Evolutionary conservation across 2,329 filamentous ascomycete species (phyloP), one percentile per base, ranked within the genome.

Genomic region (Xylariaceae sp.): DNA sequence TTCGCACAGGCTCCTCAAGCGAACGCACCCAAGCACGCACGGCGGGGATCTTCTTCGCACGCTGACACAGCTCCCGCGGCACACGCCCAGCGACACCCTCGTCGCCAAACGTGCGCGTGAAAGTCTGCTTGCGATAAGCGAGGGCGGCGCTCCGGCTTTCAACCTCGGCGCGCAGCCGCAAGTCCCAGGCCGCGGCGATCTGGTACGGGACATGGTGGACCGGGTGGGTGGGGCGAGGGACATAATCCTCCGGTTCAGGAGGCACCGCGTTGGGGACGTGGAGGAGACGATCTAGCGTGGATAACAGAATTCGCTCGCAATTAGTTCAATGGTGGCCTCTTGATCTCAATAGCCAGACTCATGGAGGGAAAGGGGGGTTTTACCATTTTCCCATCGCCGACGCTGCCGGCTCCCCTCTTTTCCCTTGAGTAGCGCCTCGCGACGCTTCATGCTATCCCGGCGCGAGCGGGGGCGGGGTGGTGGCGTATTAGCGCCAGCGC

Each of bases 311-410:
- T 9, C 34, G 19, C 19, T 50, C 45, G 11, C 11, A 19, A 43
- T 57, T 50, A 54, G 51, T 27, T 29, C 7, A 32, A 37, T 19
- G 31, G 12, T 12, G 3, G 31, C 30, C 19, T 19, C 19, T 19
- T 19, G 19, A 19, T 19, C 19, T 31, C 39, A 11, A 5, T 34
- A 26, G 39, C 11, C 12, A 12, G 4, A 6, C 29, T 4, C 40
- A 40, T 19, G 34, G 48, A 49, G 52, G 47, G 40, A 66, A 73
- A 61, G 31, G 30, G n/a, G 31, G 3, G 7, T 9, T 32, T 54
- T 79, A 95, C 90, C 89, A 71, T 97, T 99, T 76, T 99, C 94
- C 91, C 91, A 97, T 53, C 92, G 81, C 64, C 92, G 86, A 48
- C 92, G 80, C 65, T 92, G 85, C 37, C 92, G 82, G 64, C 84